Conservation (phyloP, 2,329 filamentous ascomycete species). For the Bisporella sp. region DNA sequence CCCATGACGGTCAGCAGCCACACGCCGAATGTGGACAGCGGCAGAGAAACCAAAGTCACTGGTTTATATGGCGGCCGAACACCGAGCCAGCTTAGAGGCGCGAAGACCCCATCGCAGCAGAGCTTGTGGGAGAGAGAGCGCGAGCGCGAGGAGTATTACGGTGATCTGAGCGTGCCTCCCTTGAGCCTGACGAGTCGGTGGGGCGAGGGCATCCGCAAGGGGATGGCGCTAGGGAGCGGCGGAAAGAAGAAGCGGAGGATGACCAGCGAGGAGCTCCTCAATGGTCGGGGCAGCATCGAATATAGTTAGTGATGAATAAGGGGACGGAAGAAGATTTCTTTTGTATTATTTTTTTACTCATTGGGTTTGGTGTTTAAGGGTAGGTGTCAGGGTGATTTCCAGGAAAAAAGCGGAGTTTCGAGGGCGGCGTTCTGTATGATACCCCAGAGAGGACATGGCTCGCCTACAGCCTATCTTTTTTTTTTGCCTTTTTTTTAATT, state of each 20-base stretch:
- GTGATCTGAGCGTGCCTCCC: neutral
- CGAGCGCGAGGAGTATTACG: neutral
- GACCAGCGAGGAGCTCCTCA: neutral
- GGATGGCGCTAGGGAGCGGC: neutral
- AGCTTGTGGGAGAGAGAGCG: neutral
- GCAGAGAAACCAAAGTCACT: neutral
- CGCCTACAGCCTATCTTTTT: no score
- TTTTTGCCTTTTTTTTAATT: no score
- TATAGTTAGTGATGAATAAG: no score
- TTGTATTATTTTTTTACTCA: no score
- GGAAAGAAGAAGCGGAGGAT: neutral
- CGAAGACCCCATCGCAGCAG: neutral
- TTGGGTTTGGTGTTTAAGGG: no score
- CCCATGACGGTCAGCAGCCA: neutral
- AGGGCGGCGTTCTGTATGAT: no score
- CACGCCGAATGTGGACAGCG: neutral
- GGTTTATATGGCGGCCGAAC: neutral
- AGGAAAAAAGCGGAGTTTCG: no score
- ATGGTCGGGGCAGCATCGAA: neutral
- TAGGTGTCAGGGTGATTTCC: no score
- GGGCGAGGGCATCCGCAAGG: neutral
- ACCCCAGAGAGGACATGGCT: no score
- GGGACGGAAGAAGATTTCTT: no score
- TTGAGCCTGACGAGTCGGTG: neutral
- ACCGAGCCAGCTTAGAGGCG: neutral